Base-by-base conservation (phyloP, 495 filamentous ascomycete genomes). In the Chlorociboria aeruginascens region DNA sequence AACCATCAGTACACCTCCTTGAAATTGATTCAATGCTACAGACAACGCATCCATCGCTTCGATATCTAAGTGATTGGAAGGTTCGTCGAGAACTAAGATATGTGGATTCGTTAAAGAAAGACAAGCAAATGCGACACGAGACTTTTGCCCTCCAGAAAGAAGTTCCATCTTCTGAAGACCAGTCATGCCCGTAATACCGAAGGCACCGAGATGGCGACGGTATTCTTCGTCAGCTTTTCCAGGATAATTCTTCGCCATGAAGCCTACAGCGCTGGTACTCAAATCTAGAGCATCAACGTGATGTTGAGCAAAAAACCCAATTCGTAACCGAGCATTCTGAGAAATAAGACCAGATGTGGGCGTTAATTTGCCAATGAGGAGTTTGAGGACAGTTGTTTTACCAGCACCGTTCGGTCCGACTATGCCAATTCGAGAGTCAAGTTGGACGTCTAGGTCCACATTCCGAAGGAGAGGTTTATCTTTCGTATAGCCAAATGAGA, bases 291-390 rank as follows among this genome's bases (percentile, higher is more conserved):
- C 92, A 66, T 99, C 92, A 52, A 99, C 89, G 69, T 99, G 92
- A 63, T 99, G 92, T 65, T 99, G 92, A 7, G 92, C 92, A 62
- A 99, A 99, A 76, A 93, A 99, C 3, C 89, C 92, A 49, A 97
- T 74, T 35, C 92, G 77, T 32, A 99, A 70, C 37, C 92, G 77
- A 2, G 90, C 81, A 65, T 99, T 79, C 55, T 85, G 79, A 3
- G 85, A 89, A 44, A 99, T 92, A 36, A 86, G 60, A 49, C 92
- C 92, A 32, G 74, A 73, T 1, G 83, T 85, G 2, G 92, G 77
- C 45, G 76, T 55, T 3, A 99, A 75, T 57, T 87, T 83, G 49
- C 86, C 86, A 55, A 92, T 95, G 46, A 99, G 81, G 3, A 99
- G 77, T 60, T 95, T 95, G 50, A 99, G 70, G 11, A 96, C 82